Conservation (phyloP, 2,329 filamentous ascomycete genomes). For the Diaporthe sp. region DNA sequence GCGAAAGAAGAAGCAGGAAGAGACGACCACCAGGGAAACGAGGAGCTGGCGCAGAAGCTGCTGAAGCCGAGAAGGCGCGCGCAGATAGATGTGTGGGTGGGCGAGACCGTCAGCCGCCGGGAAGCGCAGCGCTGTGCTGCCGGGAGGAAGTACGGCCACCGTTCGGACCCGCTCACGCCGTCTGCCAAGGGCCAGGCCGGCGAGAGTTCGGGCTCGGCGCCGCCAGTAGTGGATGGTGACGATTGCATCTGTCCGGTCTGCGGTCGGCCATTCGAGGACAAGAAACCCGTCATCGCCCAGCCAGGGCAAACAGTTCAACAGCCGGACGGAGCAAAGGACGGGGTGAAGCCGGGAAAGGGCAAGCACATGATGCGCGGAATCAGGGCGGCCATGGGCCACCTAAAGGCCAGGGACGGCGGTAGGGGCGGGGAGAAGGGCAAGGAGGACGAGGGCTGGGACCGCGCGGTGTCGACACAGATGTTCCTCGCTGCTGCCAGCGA, state of each 20-base stretch:
- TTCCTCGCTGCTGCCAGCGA: constrained; percentile 40
- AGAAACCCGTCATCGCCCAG: background rate
- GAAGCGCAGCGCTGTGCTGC: constrained; percentile 22
- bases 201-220: background rate
- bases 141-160: constrained; percentile 29
- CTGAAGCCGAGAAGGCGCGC: constrained; percentile 27
- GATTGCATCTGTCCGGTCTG: constrained; percentile 24
- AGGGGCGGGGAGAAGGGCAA: background rate
- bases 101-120: constrained; percentile 8
- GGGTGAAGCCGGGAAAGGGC: background rate
- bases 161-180: background rate
- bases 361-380: constrained; percentile 29
- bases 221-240: background rate
- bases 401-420: background rate
- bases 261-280: constrained; percentile 26
- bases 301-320: background rate
- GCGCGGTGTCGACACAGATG: constrained; percentile 40
- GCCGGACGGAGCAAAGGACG: background rate
- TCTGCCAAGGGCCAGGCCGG: background rate
- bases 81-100: constrained; percentile 39
- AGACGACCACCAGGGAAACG: background rate
- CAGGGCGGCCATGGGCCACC: constrained; percentile 10
- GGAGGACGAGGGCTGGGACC: background rate
- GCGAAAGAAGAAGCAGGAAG: background rate
- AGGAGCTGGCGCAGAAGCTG: constrained; percentile 21